Conservation (phyloP, 192 early-diverging fungal genomes). For the Dissophora ornata region DNA sequence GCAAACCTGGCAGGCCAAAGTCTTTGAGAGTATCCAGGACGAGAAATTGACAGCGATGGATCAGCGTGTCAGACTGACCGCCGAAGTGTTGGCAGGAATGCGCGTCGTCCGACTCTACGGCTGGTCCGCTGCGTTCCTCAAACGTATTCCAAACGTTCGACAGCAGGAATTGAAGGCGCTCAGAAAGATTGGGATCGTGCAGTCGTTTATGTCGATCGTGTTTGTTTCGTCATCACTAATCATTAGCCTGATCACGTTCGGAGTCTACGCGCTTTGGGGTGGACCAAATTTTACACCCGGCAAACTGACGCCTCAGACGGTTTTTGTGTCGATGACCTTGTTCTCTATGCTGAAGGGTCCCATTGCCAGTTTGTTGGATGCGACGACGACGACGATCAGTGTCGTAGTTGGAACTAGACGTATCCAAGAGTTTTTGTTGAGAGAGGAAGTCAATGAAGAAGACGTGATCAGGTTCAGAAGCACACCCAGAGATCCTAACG, state of each 20-base stretch:
- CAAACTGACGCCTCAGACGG: slow-evolving; percentile 26
- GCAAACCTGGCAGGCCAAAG: slow-evolving; percentile 21
- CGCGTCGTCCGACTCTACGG: slow-evolving; percentile 52
- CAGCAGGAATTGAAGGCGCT: slow-evolving; percentile 16
- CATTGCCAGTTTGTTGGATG: slow-evolving; percentile 9
- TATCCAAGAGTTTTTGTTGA: slow-evolving; percentile 23
- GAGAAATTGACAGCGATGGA: slow-evolving; percentile 41
- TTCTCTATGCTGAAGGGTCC: slow-evolving; percentile 25
- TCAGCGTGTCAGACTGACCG: slow-evolving; percentile 36
- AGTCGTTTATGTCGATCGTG: slow-evolving; percentile 25
- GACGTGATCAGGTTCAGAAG: not conserved
- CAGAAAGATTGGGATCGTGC: slow-evolving; percentile 8
- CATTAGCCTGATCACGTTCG: slow-evolving; percentile 15
- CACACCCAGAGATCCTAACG: not conserved
- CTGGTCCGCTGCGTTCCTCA: slow-evolving; percentile 22
- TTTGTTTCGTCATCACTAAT: slow-evolving; percentile 20
- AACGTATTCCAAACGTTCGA: not conserved
- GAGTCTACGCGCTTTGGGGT: slow-evolving; percentile 20
- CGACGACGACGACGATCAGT: slow-evolving; percentile 9
- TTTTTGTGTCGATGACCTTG: slow-evolving; percentile 36
- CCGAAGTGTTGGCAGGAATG: slow-evolving; percentile 40
- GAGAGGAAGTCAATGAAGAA: slow-evolving; percentile 7
- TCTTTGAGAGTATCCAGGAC: slow-evolving; percentile 20
- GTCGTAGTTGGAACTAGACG: slow-evolving; percentile 14
- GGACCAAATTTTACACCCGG: slow-evolving; percentile 35